A percentile compares a stretch with the other conserved stretches of the same genome.
phyloP scores from a whole-genome alignment of 2,329 filamentous ascomycete species.

The Penicillium sp. region DNA sequence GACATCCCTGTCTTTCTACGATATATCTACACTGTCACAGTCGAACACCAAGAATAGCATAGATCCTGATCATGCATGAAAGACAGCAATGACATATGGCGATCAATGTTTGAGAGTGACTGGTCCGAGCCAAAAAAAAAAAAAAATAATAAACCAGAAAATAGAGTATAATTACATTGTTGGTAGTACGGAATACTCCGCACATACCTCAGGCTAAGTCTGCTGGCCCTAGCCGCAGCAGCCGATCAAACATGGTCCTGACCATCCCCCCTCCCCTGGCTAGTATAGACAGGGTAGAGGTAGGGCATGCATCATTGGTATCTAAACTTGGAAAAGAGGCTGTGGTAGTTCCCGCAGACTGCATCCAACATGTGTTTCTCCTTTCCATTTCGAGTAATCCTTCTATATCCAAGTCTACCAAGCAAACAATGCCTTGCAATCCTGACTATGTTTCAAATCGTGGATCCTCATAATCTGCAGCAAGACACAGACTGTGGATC shows the following conservation, averaged over 20 bases:
- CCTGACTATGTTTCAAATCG: not conserved
- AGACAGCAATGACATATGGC: not conserved
- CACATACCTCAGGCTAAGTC: not conserved
- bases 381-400: not conserved
- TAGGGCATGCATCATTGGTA: not conserved
- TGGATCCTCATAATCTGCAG: slow-evolving; percentile 2
- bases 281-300: not conserved
- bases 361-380: not conserved
- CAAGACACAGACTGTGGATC: slow-evolving; percentile 1
- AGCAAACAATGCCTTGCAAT: slow-evolving; percentile 1
- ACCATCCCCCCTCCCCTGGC: not conserved
- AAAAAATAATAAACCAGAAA: too few species aligned
- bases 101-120: not conserved
- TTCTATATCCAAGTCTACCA: too few species aligned
- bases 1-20: not conserved
- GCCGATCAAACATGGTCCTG: slow-evolving; percentile 2
- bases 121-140: not conserved
- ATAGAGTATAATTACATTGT: not conserved
- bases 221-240: slow-evolving; percentile 4
- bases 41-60: not conserved
- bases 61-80: slow-evolving; percentile 1
- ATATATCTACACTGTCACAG: not conserved
- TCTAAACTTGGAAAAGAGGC: slow-evolving; percentile 10
- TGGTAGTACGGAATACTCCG: not conserved
- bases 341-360: slow-evolving; percentile 1